A percentile compares a stretch with the other conserved stretches of the same genome.
These are phyloP conservation scores for Auricularia sp. DNA, from an alignment of 768 basidiomycete species.

Conservation along the genomic window DNA sequence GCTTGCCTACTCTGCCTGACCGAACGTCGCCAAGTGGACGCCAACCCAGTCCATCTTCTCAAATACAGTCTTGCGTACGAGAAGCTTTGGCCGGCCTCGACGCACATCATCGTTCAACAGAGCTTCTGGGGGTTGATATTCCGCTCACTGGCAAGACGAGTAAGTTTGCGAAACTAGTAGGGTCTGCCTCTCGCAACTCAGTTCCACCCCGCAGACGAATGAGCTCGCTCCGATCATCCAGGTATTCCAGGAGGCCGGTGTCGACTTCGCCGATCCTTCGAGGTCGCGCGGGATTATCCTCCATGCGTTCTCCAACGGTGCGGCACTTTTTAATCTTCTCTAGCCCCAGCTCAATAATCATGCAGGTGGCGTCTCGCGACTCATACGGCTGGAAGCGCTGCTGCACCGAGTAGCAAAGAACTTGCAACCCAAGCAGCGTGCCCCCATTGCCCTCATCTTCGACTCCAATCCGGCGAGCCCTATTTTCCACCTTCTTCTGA, in stretches of 20 bases:
- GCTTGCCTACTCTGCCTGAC: not conserved
- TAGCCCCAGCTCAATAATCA: not conserved
- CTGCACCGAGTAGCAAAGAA: not conserved
- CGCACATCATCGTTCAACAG: not conserved
- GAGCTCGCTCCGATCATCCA: not conserved
- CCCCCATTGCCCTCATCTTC: too few relatives aligned
- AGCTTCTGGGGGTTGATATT: not conserved
- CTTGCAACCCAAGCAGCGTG: too few relatives aligned
- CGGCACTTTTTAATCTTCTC: not conserved
- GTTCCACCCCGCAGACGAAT: not conserved
- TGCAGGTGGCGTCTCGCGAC: not conserved
- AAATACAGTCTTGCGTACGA: not conserved
- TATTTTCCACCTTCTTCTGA: too few relatives aligned
- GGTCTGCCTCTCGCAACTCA: not conserved
- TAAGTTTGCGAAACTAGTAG: not conserved
- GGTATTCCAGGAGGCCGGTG: not conserved
- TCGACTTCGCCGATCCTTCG: not conserved
- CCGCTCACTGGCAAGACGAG: not conserved
- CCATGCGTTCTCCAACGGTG: not conserved
- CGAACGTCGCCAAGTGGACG: not conserved
- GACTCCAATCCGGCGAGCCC: too few relatives aligned
- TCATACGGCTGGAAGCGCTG: not conserved
- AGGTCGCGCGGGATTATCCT: not conserved
- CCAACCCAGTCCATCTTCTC: not conserved
- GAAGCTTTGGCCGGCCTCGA: not conserved